Conservation (phyloP, 106 monocot genomes). For the Acanthochlamys bracteata region DNA sequence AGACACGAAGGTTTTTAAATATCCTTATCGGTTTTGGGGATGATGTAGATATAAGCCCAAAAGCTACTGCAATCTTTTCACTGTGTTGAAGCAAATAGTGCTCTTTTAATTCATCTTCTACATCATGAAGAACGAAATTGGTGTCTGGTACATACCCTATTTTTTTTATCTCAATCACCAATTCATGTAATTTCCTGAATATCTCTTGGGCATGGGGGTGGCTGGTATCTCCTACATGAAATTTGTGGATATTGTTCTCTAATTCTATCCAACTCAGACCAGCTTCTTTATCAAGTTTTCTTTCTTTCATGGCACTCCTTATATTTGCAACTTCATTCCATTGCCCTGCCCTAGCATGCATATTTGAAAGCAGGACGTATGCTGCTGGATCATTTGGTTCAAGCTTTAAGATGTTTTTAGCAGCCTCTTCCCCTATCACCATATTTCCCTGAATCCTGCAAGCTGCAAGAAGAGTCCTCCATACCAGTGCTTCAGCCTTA, state of each 20-base stretch:
- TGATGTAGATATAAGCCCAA: slow-evolving; percentile 55
- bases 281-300: slow-evolving; percentile 52
- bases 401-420: slow-evolving; percentile 40
- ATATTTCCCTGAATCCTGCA: slow-evolving; percentile 50
- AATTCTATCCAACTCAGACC: slow-evolving; percentile 84
- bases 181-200: slow-evolving; percentile 36
- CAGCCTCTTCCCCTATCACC: slow-evolving; percentile 38
- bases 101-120: slow-evolving; percentile 57
- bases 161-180: slow-evolving; percentile 44
- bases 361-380: slow-evolving; percentile 69
- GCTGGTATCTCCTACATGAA: slow-evolving; percentile 46
- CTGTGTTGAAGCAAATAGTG: slow-evolving; percentile 62
- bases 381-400: slow-evolving; percentile 66
- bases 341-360: slow-evolving; percentile 43
- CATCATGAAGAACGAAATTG: slow-evolving; percentile 60
- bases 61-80: slow-evolving; percentile 77
- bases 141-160: slow-evolving; percentile 59
- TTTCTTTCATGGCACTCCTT: slow-evolving; percentile 65
- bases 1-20: slow-evolving; percentile 70
- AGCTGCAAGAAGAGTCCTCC: slow-evolving; percentile 69
- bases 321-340: slow-evolving; percentile 59
- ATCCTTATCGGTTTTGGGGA: slow-evolving; percentile 46
- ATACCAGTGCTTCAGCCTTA: slow-evolving; percentile 45
- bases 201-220: slow-evolving; percentile 48
- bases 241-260: slow-evolving; percentile 39